Percentiles rank a stretch among this genome's conserved stretches.
These are phyloP conservation scores for Priceomyces haplophilus DNA, from an alignment of 805 yeast species.

Conservation along the genomic window DNA sequence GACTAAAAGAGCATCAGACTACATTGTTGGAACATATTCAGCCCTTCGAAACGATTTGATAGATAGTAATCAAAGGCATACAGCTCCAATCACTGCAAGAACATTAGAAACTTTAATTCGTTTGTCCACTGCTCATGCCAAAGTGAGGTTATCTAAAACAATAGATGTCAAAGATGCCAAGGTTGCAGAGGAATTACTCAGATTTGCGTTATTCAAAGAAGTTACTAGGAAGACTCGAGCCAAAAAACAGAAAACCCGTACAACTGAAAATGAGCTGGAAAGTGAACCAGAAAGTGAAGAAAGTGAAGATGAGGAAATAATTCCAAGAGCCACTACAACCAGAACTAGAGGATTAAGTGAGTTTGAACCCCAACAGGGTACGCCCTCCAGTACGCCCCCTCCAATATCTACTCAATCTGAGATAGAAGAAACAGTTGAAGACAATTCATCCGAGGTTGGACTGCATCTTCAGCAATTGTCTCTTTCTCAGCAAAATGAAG, in stretches of 20 bases:
- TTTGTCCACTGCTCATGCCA: conserved; percentile 93
- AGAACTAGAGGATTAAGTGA: conserved; percentile 14
- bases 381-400: conserved; percentile 10
- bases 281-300: conserved; percentile 34
- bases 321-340: conserved; percentile 16
- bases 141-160: conserved; percentile 77
- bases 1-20: conserved; percentile 71
- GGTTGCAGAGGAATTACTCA: conserved; percentile 79
- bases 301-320: conserved; percentile 20
- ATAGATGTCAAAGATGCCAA: conserved; percentile 77
- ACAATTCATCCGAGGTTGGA: conserved; percentile 16
- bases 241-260: conserved; percentile 26
- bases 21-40: conserved; percentile 77
- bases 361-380: conserved; percentile 7
- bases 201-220: conserved; percentile 85
- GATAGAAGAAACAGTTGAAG: conserved; percentile 2
- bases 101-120: conserved; percentile 94
- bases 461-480: conserved; percentile 29
- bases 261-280: conserved; percentile 26
- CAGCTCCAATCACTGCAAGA: conserved; percentile 97
- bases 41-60: conserved; percentile 73
- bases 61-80: conserved; percentile 62
- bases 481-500: conserved; percentile 19
- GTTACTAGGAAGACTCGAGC: conserved; percentile 40
- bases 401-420: conserved; percentile 3